Evolutionary conservation across 495 filamentous ascomycete genomes (phyloP).

Genomic region (Penicillium steckii): DNA sequence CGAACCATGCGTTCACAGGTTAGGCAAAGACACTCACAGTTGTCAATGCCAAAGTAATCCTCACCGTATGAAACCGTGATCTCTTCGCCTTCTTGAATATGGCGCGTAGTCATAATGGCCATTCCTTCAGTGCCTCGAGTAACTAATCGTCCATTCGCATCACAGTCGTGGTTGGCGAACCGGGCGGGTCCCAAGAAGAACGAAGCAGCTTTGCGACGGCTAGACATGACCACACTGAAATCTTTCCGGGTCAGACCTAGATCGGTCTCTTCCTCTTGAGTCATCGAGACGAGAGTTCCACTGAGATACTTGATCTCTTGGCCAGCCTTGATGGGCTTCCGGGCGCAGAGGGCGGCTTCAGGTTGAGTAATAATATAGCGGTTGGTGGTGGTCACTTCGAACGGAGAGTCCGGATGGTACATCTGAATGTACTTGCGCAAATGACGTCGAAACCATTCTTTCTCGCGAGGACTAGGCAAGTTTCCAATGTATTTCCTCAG

Average conservation of each 20-base stretch:
- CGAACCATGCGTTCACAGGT: slow-evolving; percentile 74
- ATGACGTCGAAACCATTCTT: slow-evolving; percentile 84
- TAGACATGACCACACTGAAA: slow-evolving; percentile 95
- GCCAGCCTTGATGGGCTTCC: slow-evolving; percentile 71
- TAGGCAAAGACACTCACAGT: slow-evolving; percentile 89
- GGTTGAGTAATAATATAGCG: slow-evolving; percentile 88
- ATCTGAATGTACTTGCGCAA: slow-evolving; percentile 89
- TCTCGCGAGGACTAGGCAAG: slow-evolving; percentile 72
- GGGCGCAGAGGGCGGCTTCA: slow-evolving; percentile 85
- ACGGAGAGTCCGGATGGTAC: slow-evolving; percentile 88
- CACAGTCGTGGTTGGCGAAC: slow-evolving; percentile 97
- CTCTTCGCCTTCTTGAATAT: slow-evolving; percentile 87
- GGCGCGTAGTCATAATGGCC: slow-evolving; percentile 73
- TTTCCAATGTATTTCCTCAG: slow-evolving; percentile 65
- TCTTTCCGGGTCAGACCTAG: slow-evolving; percentile 78
- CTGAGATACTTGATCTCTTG: slow-evolving; percentile 87
- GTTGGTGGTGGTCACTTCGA: slow-evolving; percentile 91
- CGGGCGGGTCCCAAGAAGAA: slow-evolving; percentile 92
- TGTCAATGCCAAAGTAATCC: slow-evolving; percentile 92
- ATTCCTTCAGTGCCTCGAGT: slow-evolving; percentile 83
- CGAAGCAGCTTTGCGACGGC: slow-evolving; percentile 80
- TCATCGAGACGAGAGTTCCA: slow-evolving; percentile 87
- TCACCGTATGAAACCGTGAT: slow-evolving; percentile 95
- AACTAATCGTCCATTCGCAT: slow-evolving; percentile 83
- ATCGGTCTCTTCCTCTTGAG: slow-evolving; percentile 80